Evolutionary conservation across 2,329 filamentous ascomycete species (phyloP).

Genomic region (Pseudocercospora macadamiae): DNA sequence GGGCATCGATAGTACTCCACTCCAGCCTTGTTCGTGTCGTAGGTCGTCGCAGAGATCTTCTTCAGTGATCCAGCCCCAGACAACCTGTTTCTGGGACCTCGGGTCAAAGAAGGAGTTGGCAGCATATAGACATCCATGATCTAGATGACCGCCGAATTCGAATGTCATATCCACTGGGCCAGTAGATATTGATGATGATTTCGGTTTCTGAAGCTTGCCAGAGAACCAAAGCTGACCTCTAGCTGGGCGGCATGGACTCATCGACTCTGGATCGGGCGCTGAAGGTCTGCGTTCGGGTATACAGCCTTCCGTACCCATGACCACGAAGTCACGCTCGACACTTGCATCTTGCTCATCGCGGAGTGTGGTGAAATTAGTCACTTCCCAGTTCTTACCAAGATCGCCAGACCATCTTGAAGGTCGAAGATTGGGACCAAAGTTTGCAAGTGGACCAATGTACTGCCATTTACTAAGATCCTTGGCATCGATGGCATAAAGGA

Average conservation of each 20-base stretch:
- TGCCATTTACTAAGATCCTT: slow-evolving; percentile 48
- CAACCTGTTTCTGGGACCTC: slow-evolving; percentile 43
- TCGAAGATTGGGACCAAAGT: slow-evolving; percentile 45
- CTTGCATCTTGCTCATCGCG: slow-evolving; percentile 34
- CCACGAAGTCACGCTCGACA: slow-evolving; percentile 44
- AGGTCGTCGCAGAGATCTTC: slow-evolving; percentile 51
- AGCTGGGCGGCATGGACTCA: slow-evolving; percentile 31
- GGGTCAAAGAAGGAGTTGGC: slow-evolving; percentile 55
- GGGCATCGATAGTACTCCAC: slow-evolving; percentile 52
- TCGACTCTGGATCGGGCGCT: slow-evolving; percentile 14
- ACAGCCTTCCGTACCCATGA: slow-evolving; percentile 53
- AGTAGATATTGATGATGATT: background rate
- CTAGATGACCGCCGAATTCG: slow-evolving; percentile 50
- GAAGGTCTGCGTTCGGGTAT: slow-evolving; percentile 23
- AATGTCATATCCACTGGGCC: slow-evolving; percentile 37
- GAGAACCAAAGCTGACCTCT: slow-evolving; percentile 52
- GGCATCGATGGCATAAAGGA: slow-evolving; percentile 50
- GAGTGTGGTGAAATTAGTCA: slow-evolving; percentile 52
- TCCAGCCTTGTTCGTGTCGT: slow-evolving; percentile 54
- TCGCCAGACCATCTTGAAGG: slow-evolving; percentile 54
- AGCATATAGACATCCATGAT: slow-evolving; percentile 55
- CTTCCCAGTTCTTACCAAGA: slow-evolving; percentile 57
- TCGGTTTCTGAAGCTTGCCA: slow-evolving; percentile 34
- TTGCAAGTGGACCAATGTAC: slow-evolving; percentile 49
- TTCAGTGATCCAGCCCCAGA: slow-evolving; percentile 57